Base-by-base conservation (phyloP, 257 asterid species). In the Solanum gracilifrons region DNA sequence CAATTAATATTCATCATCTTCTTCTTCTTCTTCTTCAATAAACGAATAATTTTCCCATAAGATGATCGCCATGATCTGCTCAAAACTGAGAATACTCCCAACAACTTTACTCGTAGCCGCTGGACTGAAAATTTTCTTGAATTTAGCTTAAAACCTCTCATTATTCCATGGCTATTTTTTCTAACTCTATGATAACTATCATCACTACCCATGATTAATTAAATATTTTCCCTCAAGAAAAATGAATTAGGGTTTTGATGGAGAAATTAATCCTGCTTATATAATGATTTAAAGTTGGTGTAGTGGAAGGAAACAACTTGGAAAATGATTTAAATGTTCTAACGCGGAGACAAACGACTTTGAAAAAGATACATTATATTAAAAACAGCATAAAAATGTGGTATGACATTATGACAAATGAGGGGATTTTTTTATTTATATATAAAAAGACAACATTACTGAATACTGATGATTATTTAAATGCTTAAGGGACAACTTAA, bases 111-210 rank as follows among this genome's bases (percentile, higher is more conserved):
- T 0, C 92, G 90, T 8, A 93, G 71, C 37, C 90, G 64, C 21
- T 88, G 91, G 15, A 93, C 90, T 1, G 92, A 89, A 84, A 92
- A 90, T 48, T 89, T 90, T 51, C 90, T 87, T 27, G 87, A 60
- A 35, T 92, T 91, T 80, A 93, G 21, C 86, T 91, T 88, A 84
- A 91, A 89, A 9, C 95, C 94, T 88, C 88, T 83, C 84, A 7
- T 83, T 32, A 25, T 77, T 77, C 62, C 84, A 27, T 89, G 33
- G 0, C 90, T 89, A 4, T 77, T 69, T 87, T 31, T 86, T 92
- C 36, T 87, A 82, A 27, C 84, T 77, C 84, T 88, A n/a, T 91
- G 89, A 20, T 85, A 84, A 82, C 86, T 91, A 51, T 13, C 20
- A 13, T 1, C 1, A 39, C 15, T 77, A 36, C 13, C 21, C 84